phyloP scores from a whole-genome alignment of 2,329 filamentous ascomycete genomes.

The Xylariaceae sp. region DNA sequence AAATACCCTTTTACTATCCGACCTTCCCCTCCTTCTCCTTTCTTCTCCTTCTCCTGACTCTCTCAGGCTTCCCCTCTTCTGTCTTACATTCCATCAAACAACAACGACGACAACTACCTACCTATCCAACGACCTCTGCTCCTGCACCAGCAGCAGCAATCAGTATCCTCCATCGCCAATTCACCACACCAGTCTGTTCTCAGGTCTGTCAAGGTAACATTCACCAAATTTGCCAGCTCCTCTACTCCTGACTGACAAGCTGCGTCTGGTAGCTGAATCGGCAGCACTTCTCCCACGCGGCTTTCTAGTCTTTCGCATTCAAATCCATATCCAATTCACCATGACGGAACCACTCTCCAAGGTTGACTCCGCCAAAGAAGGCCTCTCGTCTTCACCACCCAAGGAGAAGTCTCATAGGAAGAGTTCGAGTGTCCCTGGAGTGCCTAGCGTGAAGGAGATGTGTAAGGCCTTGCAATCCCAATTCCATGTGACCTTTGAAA shows the following conservation, averaged over 20 bases:
- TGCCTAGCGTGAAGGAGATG: slow-evolving; percentile 84
- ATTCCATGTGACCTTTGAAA: neutral
- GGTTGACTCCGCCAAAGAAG: slow-evolving; percentile 90
- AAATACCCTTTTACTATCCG: slow-evolving; percentile 29
- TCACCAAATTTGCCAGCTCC: neutral
- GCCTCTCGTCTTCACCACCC: slow-evolving; percentile 71
- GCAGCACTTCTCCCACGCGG: neutral
- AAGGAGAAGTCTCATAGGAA: slow-evolving; percentile 72
- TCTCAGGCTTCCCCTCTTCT: slow-evolving; percentile 30
- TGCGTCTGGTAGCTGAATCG: slow-evolving; percentile 8
- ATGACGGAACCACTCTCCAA: slow-evolving; percentile 72
- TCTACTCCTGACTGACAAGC: neutral
- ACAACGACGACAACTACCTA: slow-evolving; percentile 11
- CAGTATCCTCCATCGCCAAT: slow-evolving; percentile 14
- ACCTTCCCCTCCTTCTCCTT: slow-evolving; percentile 29
- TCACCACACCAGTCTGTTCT: slow-evolving; percentile 4
- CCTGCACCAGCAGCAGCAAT: slow-evolving; percentile 20
- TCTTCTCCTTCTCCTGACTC: slow-evolving; percentile 30
- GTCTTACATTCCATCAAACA: slow-evolving; percentile 29
- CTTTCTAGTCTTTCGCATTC: slow-evolving; percentile 2
- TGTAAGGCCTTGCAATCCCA: slow-evolving; percentile 61
- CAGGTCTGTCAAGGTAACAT: slow-evolving; percentile 30
- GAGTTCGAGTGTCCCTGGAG: slow-evolving; percentile 76
- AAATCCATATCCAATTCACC: slow-evolving; percentile 27
- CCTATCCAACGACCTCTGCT: slow-evolving; percentile 39